phyloP scores from a whole-genome alignment of 129 eudicot genomes.

The Glebionis coronaria region DNA sequence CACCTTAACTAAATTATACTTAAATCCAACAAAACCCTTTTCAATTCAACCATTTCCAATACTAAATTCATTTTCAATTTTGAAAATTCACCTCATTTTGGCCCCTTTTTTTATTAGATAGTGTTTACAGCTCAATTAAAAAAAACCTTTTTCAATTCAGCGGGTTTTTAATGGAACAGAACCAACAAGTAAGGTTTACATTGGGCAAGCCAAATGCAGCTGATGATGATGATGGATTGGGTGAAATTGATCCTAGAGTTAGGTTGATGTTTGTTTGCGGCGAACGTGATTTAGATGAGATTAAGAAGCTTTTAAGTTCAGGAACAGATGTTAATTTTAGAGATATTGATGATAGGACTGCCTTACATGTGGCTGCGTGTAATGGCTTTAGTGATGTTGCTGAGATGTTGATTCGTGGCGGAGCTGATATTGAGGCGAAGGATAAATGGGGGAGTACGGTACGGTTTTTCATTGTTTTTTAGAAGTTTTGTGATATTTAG shows the following conservation, averaged over 20 bases:
- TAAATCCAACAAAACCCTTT: no score
- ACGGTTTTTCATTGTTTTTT: neutral
- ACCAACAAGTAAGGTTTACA: constrained; percentile 32
- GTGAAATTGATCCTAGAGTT: constrained; percentile 72
- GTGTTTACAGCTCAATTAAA: no score
- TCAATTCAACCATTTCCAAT: no score
- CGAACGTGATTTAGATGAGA: constrained; percentile 82
- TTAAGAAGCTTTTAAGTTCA: constrained; percentile 60
- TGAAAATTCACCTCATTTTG: neutral
- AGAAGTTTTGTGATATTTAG: neutral
- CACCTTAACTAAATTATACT: no score
- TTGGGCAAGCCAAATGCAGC: constrained; percentile 50
- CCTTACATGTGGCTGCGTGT: constrained; percentile 88
- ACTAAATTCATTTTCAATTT: no score
- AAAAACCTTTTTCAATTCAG: no score
- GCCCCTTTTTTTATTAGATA: no score
- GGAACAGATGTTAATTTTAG: constrained; percentile 71
- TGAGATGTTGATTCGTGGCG: constrained; percentile 48
- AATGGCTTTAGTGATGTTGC: constrained; percentile 76
- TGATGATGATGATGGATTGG: constrained; percentile 32
- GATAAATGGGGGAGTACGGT: constrained; percentile 99
- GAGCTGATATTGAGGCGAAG: constrained; percentile 66
- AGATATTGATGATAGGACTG: constrained; percentile 84
- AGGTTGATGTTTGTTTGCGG: constrained; percentile 70
- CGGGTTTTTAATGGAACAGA: constrained; percentile 28